phyloP scores from a whole-genome alignment of 805 yeast species.

The Starmerella bombi region DNA sequence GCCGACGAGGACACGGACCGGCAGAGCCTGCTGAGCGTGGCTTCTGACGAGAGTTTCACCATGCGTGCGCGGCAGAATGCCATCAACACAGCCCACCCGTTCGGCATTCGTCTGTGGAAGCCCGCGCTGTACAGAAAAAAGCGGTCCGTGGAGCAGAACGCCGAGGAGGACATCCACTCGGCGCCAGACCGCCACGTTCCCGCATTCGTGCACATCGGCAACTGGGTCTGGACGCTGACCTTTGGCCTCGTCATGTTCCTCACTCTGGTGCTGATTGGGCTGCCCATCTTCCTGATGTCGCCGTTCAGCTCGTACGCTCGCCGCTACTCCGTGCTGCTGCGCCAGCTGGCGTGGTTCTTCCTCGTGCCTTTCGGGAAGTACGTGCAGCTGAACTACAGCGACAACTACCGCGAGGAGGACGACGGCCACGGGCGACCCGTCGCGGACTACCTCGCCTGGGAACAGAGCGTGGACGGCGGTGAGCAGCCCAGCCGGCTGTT shows the following conservation, averaged over 20 bases:
- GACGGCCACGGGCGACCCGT: slow-evolving; percentile 75
- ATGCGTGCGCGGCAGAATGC: slow-evolving; percentile 90
- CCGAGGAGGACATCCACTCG: slow-evolving; percentile 88
- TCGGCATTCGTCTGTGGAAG: slow-evolving; percentile 97
- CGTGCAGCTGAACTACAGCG: slow-evolving; percentile 63
- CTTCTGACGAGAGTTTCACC: slow-evolving; percentile 70
- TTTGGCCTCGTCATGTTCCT: slow-evolving; percentile 47
- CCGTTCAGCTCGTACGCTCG: slow-evolving; percentile 36
- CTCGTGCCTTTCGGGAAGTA: slow-evolving; percentile 72
- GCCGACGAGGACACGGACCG: slow-evolving; percentile 11
- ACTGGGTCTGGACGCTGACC: slow-evolving; percentile 58
- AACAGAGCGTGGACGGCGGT: slow-evolving; percentile 29
- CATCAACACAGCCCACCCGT: slow-evolving; percentile 91
- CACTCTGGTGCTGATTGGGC: slow-evolving; percentile 35
- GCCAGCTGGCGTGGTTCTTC: slow-evolving; percentile 34
- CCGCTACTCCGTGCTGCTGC: slow-evolving; percentile 31
- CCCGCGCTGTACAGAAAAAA: slow-evolving; percentile 90
- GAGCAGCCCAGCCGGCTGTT: slow-evolving; percentile 38
- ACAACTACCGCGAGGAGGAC: slow-evolving; percentile 74
- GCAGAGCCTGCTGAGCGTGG: slow-evolving; percentile 17
- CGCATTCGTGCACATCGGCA: slow-evolving; percentile 52
- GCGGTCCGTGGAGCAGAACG: slow-evolving; percentile 80
- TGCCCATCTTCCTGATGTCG: slow-evolving; percentile 33
- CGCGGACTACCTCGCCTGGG: slow-evolving; percentile 81
- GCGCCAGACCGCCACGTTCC: slow-evolving; percentile 41